Evolutionary conservation across 2,329 filamentous ascomycete species (phyloP), one percentile per base, ranked within the genome.

Genomic region (Paecilomyces fulvus): DNA sequence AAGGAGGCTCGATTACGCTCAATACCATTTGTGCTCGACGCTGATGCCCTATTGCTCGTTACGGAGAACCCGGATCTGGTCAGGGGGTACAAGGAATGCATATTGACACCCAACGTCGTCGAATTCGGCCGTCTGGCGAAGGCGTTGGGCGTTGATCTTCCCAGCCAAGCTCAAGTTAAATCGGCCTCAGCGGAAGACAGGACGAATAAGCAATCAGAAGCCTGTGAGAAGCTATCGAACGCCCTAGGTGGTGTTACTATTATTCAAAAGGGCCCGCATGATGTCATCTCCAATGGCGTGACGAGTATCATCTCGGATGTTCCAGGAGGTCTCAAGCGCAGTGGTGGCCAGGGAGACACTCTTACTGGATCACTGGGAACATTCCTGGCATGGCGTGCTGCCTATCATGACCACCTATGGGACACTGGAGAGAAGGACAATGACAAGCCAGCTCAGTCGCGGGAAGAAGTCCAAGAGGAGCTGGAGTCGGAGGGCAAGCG

Each of bases 291-390:
- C 2, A 89, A 96, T 65, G 90, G 92, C 11, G 77, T 81, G 57
- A 79, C 80, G 55, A 95, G 89, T n/a, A 74, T 92, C 25, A 77
- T 88, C 0, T 88, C 87, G 25, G 91, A 96, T 63, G 75, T 92
- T 2, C 75, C 84, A 66, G 94, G 94, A 8, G 92, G 92, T 0
- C 74, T 85, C 71, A 99, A 99, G 82, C 81, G 94, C 61, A 92
- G 89, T 57, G 94, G 92, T 51, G 94, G 94, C 0, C 94, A 99
- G 75, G 94, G 94, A 1, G 94, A 99, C 74, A 97, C 94, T 3
- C 77, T 99, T 62, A 97, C 94, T 0, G 94, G 94, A 1, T 86
- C 86, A 31, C 77, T 99, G 61, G 94, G 89, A 1, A 97, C 94
- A 3, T 84, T 99, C 63, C 74, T 97, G 61, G 92, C 84, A 1